Conservation (phyloP, 2,329 filamentous ascomycete species). For the Epichloe sibirici region DNA sequence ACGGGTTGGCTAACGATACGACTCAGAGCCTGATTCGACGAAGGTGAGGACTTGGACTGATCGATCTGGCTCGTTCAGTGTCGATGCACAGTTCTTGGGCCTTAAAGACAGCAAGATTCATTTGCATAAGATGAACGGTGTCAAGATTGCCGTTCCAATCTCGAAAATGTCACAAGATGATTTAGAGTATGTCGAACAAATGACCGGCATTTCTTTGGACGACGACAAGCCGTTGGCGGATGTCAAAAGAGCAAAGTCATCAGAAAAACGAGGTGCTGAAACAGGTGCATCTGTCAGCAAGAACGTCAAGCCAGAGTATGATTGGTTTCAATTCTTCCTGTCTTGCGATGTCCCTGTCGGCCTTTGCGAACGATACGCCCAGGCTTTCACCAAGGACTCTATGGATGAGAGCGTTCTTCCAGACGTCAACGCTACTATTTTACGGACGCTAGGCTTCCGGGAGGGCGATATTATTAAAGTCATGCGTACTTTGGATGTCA, state of each 20-base stretch:
- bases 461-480: constrained; percentile 95
- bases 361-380: constrained; percentile 86
- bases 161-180: constrained; percentile 93
- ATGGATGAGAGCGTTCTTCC: constrained; percentile 92
- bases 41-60: constrained; percentile 93
- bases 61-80: constrained; percentile 87
- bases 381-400: constrained; percentile 78
- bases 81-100: constrained; percentile 92
- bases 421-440: constrained; percentile 71
- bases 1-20: neutral
- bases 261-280: constrained; percentile 19
- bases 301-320: constrained; percentile 61
- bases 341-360: constrained; percentile 84
- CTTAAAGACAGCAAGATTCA: constrained; percentile 95
- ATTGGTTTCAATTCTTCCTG: constrained; percentile 99
- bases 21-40: constrained; percentile 62
- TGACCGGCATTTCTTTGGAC: constrained; percentile 79
- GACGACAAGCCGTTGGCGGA: constrained; percentile 90
- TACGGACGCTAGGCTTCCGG: constrained; percentile 83
- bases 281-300: constrained; percentile 53
- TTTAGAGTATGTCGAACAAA: constrained; percentile 83
- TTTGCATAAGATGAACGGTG: constrained; percentile 92
- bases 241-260: constrained; percentile 46
- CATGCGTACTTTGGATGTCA: constrained; percentile 76
- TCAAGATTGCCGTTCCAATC: constrained; percentile 94